Evolutionary conservation across 2,329 filamentous ascomycete genomes (phyloP).

Genomic region (Scleromitrula shiraiana): DNA sequence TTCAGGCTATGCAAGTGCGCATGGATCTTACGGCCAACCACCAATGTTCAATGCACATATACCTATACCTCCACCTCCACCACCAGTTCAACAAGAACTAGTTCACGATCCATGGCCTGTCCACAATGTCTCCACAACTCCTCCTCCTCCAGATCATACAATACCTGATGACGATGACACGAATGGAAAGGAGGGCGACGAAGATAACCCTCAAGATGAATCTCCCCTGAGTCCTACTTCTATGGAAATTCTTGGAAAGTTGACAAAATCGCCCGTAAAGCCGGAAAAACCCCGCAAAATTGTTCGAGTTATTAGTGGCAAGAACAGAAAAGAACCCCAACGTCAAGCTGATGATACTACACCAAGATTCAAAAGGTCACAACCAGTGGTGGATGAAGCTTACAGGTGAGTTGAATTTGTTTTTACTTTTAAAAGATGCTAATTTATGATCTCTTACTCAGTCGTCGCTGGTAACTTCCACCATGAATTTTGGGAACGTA

Average conservation of each 20-base stretch:
- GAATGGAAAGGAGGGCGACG: neutral
- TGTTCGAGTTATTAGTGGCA: slow-evolving; percentile 12
- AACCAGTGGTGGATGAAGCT: slow-evolving; percentile 34
- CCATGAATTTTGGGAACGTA: neutral
- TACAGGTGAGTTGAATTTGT: slow-evolving; percentile 27
- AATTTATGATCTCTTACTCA: slow-evolving; percentile 11
- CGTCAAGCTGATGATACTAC: slow-evolving; percentile 29
- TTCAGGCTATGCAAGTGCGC: slow-evolving; percentile 26
- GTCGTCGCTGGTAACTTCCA: slow-evolving; percentile 33
- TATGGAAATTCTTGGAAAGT: slow-evolving; percentile 25
- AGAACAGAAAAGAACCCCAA: slow-evolving; percentile 20
- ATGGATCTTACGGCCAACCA: slow-evolving; percentile 23
- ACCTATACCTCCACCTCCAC: neutral
- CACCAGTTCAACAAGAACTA: slow-evolving; percentile 2
- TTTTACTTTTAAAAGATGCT: slow-evolving; percentile 19
- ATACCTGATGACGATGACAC: neutral
- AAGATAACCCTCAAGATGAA: neutral
- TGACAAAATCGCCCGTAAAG: slow-evolving; percentile 8
- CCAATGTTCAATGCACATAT: slow-evolving; percentile 6
- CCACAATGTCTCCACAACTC: slow-evolving; percentile 5
- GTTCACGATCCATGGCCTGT: slow-evolving; percentile 7
- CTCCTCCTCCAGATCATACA: slow-evolving; percentile 2
- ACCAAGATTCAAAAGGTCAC: slow-evolving; percentile 27
- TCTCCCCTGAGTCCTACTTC: slow-evolving; percentile 24
- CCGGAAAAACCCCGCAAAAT: slow-evolving; percentile 13